Base-by-base conservation (phyloP, 768 basidiomycete species). In the Lentinula lateritia region DNA sequence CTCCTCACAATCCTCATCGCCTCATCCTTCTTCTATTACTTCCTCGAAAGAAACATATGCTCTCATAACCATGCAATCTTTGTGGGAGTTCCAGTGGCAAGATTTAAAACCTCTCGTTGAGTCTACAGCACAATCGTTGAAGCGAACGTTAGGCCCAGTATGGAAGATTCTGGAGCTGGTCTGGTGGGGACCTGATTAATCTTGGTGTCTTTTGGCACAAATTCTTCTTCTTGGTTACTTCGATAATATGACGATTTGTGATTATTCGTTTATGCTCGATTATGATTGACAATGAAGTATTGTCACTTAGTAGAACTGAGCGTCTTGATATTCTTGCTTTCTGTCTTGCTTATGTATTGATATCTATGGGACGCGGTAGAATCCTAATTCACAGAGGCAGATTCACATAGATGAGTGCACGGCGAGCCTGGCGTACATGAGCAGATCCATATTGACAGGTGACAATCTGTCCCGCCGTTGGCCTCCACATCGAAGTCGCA, bases 61-160 rank as follows among this genome's bases (percentile, higher is more conserved):
- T 6, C 48, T 60, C 28, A 43, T 41, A 32, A 36, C 48, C 13
- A 50, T 60, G 28, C 48, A 42, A 52, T n/a, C 32, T 34, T 2
- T 60, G 6, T 39, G 34, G 39, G 28, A 52, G 2, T 43, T 60
- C 12, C 32, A 60, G 20, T 60, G 59, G 59, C 23, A 60, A 6
- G 59, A 60, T 34, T 6, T 60, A n/a, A 60, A n/a, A 42, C 59
- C 50, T 23, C 34, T 60, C 15, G 50, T 28, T 1, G 41, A 60
- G 15, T 52, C 48, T 16, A 41, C 50, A 23, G 28, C 20, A 18
- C 39, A 38, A 32, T 34, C 20, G 34, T 10, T 60, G 1, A 32
- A 48, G 20, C 42, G 35, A 32, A 52, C 48, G 16, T 34, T 60
- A 6, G 38, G 50, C 9, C 45, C 48, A 10, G 23, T 60, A 15